A percentile compares a stretch with the other conserved stretches of the same genome.
phyloP scores from a whole-genome alignment of 2,329 filamentous ascomycete genomes.

The Pleomassaria siparia region DNA sequence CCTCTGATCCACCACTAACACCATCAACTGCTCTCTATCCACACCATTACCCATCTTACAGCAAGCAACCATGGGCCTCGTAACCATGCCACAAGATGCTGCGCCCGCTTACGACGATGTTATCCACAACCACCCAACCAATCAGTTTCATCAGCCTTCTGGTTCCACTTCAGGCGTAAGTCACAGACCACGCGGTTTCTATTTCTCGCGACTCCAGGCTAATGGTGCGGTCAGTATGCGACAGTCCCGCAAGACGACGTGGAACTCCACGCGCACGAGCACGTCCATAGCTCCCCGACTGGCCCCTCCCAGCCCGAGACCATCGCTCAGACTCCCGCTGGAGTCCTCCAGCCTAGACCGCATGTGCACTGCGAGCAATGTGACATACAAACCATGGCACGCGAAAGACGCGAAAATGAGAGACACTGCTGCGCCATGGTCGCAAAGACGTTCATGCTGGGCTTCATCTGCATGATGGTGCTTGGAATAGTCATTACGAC shows the following conservation, averaged over 20 bases:
- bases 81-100: slow-evolving; percentile 18
- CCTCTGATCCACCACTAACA: not conserved
- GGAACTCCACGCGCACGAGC: slow-evolving; percentile 19
- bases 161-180: slow-evolving; percentile 22
- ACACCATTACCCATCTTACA: not conserved
- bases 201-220: not conserved
- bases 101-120: slow-evolving; percentile 34
- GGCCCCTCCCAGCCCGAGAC: slow-evolving; percentile 15
- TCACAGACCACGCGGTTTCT: slow-evolving; percentile 2
- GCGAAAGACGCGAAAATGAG: slow-evolving; percentile 19
- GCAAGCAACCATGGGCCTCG: slow-evolving; percentile 20
- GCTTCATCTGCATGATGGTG: slow-evolving; percentile 20
- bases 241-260: slow-evolving; percentile 27
- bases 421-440: slow-evolving; percentile 29
- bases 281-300: slow-evolving; percentile 10
- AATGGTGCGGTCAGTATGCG: slow-evolving; percentile 21
- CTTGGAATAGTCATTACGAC: slow-evolving; percentile 19
- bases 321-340: slow-evolving; percentile 26
- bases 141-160: slow-evolving; percentile 16
- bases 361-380: slow-evolving; percentile 33
- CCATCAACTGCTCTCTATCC: not conserved
- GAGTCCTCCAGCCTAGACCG: slow-evolving; percentile 22
- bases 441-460: slow-evolving; percentile 21
- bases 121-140: slow-evolving; percentile 25
- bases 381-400: slow-evolving; percentile 23